Evolutionary conservation across 208 protist species (phyloP), one percentile per base, ranked within the genome.

Genomic region (Leishmania tarentolae): DNA sequence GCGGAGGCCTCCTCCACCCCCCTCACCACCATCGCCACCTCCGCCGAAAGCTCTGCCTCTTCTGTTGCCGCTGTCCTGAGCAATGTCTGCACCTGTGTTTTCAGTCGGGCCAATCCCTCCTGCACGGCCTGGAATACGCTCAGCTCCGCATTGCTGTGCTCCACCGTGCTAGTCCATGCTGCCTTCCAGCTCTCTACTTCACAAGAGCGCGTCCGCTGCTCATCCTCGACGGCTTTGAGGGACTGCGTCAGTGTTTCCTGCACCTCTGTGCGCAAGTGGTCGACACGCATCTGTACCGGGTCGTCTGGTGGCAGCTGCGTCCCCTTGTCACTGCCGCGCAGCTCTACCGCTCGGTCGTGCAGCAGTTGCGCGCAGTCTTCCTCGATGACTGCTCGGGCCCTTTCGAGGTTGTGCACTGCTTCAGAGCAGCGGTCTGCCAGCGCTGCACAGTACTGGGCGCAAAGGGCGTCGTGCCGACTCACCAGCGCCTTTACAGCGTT

Each of bases 71-170:
- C 96, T 37, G 82, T 72, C 40, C 85, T 73, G 19, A 94, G 83
- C 21, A 92, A 57, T 50, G 88, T 87, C 80, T 95, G 92, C 75
- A 95, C 86, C 74, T 95, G 90, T 44, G 90, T 78, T 82, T 93
- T 94, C 31, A 97, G 83, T 17, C 87, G 82, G 40, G 92, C 76
- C 17, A 93, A 80, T 40, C 84, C 79, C 80, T 96, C 93, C 84
- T 97, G 92, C 70, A 94, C 68, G 0, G 63, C 57, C 15, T 88
- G 78, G 13, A 96, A 83, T 35, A 95, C 61, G 50, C 78, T 75
- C 68, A 96, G 84, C 88, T 97, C 92, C 28, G 87, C 89, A 42
- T 52, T 88, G 81, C 91, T 95, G 66, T 92, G 90, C 77, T 87
- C 90, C 19, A 84, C 63, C 40, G 81, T 78, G 42, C 79, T 76